Evolutionary conservation across 2,329 filamentous ascomycete genomes (phyloP).

Genomic region (Blumeria hordei): DNA sequence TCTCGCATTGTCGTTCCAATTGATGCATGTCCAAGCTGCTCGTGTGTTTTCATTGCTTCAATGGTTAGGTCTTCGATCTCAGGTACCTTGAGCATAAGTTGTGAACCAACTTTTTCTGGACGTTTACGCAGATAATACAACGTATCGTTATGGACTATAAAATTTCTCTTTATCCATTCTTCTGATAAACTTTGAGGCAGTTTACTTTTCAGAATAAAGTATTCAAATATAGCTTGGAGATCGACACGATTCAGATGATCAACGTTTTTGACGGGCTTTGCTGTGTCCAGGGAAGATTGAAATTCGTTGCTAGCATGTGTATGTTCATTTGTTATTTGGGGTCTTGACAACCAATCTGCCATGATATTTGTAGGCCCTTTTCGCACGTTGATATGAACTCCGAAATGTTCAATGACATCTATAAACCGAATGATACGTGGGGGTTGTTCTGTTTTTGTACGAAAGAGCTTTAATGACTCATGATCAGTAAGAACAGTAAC

Average conservation of each 20-base stretch:
- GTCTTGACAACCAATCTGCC: slow-evolving; percentile 1
- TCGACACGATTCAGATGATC: neutral
- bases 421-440: slow-evolving; percentile 1
- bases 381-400: slow-evolving; percentile 1
- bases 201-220: neutral
- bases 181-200: neutral
- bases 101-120: neutral
- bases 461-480: neutral
- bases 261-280: neutral
- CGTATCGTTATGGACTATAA: neutral
- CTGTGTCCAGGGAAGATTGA: neutral
- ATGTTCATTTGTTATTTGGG: neutral
- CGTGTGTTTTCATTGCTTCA: slow-evolving; percentile 1
- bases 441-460: neutral
- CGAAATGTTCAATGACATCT: neutral
- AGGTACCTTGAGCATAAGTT: slow-evolving; percentile 1
- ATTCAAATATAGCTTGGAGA: neutral
- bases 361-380: slow-evolving; percentile 1
- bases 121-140: slow-evolving; percentile 1
- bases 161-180: neutral
- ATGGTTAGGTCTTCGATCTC: slow-evolving; percentile 1
- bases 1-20: neutral
- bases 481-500: neutral
- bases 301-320: neutral
- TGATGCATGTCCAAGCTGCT: neutral